Conservation (phyloP, 2,329 filamentous ascomycete genomes). For the Fusarium sp. region DNA sequence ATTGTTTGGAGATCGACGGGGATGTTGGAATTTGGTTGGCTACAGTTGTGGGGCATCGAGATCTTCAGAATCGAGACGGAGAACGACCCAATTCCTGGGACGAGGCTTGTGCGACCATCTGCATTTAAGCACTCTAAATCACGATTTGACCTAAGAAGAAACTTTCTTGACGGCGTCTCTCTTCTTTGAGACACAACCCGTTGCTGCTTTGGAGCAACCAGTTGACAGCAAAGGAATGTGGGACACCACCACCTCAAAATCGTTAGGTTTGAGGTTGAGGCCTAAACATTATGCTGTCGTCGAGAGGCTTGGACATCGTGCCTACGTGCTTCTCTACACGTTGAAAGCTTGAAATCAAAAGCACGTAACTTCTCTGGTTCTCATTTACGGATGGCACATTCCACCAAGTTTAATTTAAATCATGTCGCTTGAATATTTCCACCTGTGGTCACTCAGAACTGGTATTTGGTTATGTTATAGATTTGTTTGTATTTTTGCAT, state of each 20-base stretch:
- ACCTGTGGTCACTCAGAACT: background rate
- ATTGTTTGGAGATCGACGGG: background rate
- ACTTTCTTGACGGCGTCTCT: constrained; percentile 7
- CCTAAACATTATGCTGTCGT: constrained; percentile 20
- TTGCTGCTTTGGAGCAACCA: constrained; percentile 17
- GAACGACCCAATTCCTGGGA: constrained; percentile 19
- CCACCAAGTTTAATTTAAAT: background rate
- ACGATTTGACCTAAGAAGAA: constrained; percentile 8
- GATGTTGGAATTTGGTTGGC: background rate
- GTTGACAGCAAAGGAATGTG: constrained; percentile 35
- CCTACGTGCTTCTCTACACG: background rate
- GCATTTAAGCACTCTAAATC: background rate
- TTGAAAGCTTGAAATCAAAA: background rate
- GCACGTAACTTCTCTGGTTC: background rate
- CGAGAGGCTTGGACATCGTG: background rate
- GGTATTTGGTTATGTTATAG: constrained; percentile 4
- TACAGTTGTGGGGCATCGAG: constrained; percentile 12
- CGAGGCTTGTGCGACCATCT: constrained; percentile 13
- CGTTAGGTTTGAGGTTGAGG: constrained; percentile 5
- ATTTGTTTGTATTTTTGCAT: constrained; percentile 6
- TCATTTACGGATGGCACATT: background rate
- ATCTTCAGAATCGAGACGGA: constrained; percentile 25
- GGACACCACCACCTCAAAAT: constrained; percentile 27
- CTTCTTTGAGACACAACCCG: constrained; percentile 1
- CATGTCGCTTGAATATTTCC: background rate